These are phyloP conservation scores for Salix viminalis DNA, from an alignment of 345 rosid species.

Conservation along the genomic window DNA sequence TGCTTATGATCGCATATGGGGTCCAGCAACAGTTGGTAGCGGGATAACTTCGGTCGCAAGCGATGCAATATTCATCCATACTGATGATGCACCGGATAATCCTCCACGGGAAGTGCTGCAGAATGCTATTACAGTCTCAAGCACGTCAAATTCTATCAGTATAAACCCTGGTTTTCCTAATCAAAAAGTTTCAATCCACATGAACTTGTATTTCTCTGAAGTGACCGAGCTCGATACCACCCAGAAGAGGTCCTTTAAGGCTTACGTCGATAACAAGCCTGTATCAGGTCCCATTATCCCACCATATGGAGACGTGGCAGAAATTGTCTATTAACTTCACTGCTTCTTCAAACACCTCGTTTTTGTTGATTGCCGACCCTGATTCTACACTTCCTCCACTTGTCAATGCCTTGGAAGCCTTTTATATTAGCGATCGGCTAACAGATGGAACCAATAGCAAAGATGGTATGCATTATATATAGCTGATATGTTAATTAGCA, in stretches of 20 bases:
- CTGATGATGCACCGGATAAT: constrained; percentile 14
- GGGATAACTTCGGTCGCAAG: constrained; percentile 16
- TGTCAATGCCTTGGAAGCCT: constrained; percentile 45
- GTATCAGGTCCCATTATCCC: constrained; percentile 23
- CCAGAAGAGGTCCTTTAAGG: constrained; percentile 32
- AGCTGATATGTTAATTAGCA: not conserved
- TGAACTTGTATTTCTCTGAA: constrained; percentile 47
- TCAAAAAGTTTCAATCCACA: constrained; percentile 12
- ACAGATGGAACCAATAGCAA: constrained; percentile 28
- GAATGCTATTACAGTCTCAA: constrained; percentile 33
- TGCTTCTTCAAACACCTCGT: constrained; percentile 27
- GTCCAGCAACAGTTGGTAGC: constrained; percentile 11
- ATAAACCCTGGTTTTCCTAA: constrained; percentile 19
- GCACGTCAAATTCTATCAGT: constrained; percentile 4
- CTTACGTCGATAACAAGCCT: constrained; percentile 14
- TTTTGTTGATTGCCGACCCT: constrained; percentile 30
- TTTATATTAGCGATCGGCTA: constrained; percentile 17
- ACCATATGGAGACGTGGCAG: constrained; percentile 20
- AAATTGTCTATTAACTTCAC: constrained; percentile 15
- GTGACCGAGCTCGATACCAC: constrained; percentile 28
- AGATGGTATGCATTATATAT: constrained; percentile 25
- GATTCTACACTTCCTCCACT: constrained; percentile 47
- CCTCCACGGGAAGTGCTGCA: constrained; percentile 35
- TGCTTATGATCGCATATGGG: constrained; percentile 40
- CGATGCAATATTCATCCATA: constrained; percentile 3